Percentiles rank a stretch among this genome's conserved stretches.
Conservation (phyloP, 192 early-diverging fungal genomes). For the Rhizophagus prolifer region DNA sequence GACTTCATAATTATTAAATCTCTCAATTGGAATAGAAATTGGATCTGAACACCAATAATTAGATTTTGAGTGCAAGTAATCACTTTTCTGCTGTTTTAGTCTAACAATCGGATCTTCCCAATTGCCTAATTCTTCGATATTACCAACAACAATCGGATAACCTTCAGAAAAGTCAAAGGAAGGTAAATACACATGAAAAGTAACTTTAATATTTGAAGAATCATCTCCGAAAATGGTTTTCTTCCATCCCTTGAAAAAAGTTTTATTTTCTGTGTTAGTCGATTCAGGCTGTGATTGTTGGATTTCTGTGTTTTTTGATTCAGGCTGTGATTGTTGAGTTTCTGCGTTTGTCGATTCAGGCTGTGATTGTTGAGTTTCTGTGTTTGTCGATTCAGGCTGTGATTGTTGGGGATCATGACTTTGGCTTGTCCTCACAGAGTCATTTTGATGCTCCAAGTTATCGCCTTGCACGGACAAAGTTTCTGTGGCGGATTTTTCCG, state of each 20-base stretch:
- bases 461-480: too few relatives aligned
- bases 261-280: background rate
- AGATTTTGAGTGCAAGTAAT: background rate
- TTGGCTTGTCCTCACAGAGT: too few relatives aligned
- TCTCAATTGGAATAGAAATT: background rate
- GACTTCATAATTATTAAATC: background rate
- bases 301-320: too few relatives aligned
- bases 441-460: too few relatives aligned
- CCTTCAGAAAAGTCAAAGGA: background rate
- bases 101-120: background rate
- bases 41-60: background rate
- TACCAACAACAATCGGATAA: background rate
- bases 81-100: background rate
- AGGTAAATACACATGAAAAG: conserved; percentile 9
- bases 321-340: too few relatives aligned
- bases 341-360: too few relatives aligned
- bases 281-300: too few relatives aligned
- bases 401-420: background rate
- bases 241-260: background rate
- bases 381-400: background rate
- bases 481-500: too few relatives aligned
- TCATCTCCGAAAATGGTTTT: background rate
- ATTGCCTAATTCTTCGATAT: conserved; percentile 2
- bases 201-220: background rate
- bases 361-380: too few relatives aligned